Evolutionary conservation across 176 grass and related monocot species (phyloP).

Genomic region (Aechmea fasciata): DNA sequence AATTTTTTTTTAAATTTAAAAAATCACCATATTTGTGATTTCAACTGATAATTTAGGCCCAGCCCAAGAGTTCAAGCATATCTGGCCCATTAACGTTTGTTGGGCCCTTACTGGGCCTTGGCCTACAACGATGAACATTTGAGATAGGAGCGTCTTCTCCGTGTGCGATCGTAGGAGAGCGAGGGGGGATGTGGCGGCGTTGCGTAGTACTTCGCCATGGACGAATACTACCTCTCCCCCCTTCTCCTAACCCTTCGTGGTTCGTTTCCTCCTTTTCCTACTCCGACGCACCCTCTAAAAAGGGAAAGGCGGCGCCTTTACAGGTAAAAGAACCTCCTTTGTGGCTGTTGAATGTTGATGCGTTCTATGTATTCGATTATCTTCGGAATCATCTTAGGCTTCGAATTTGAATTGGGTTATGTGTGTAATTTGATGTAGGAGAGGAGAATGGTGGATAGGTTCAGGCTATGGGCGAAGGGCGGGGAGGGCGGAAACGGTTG

Average conservation of each 20-base stretch:
- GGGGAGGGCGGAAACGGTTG: constrained; percentile 60
- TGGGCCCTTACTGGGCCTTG: not conserved
- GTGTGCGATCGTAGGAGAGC: not conserved
- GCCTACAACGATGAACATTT: not conserved
- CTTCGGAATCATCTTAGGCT: not conserved
- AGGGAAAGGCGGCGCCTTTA: constrained; percentile 42
- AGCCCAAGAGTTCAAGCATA: too few relatives aligned
- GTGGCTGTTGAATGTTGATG: not conserved
- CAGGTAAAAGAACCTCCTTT: constrained; percentile 23
- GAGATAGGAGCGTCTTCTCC: not conserved
- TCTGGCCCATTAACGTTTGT: not conserved
- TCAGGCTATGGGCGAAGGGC: constrained; percentile 51
- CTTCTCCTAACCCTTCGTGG: constrained; percentile 9
- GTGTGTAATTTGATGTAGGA: constrained; percentile 20
- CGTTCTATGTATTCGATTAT: not conserved
- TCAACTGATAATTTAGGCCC: too few relatives aligned
- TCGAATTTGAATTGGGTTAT: not conserved
- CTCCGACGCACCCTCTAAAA: constrained; percentile 21
- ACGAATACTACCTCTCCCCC: constrained; percentile 4
- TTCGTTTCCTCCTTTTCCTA: constrained; percentile 13
- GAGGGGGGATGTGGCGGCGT: constrained; percentile 30
- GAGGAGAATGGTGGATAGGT: constrained; percentile 57
- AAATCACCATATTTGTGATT: too few relatives aligned
- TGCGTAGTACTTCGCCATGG: constrained; percentile 10
- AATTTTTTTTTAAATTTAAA: too few relatives aligned